phyloP scores from a whole-genome alignment of 306 rosid species.

The Hylodesmum podocarpum region DNA sequence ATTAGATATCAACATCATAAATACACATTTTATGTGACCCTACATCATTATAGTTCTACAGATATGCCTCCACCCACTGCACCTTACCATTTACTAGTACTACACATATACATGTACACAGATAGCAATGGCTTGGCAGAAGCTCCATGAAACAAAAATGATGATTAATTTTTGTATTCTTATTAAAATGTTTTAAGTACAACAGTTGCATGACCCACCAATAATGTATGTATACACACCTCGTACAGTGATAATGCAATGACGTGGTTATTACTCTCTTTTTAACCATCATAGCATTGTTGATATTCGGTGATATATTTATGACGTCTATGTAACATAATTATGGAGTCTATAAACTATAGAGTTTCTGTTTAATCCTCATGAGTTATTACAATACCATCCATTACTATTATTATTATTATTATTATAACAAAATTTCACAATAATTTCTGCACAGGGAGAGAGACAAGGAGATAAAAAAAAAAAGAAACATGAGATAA shows the following conservation, averaged over 20 bases:
- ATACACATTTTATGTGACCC: slow-evolving; percentile 30
- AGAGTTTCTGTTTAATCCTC: not conserved
- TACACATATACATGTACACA: not conserved
- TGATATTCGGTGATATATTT: slow-evolving; percentile 10
- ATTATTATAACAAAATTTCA: not conserved
- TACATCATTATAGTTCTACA: slow-evolving; percentile 34
- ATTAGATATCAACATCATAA: slow-evolving; percentile 6
- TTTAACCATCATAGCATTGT: slow-evolving; percentile 16
- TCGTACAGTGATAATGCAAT: slow-evolving; percentile 29
- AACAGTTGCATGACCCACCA: slow-evolving; percentile 28
- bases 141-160: slow-evolving; percentile 22
- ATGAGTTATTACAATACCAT: not conserved
- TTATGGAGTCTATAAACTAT: slow-evolving; percentile 15
- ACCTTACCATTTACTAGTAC: slow-evolving; percentile 29
- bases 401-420: not conserved
- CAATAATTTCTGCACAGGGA: too few species aligned
- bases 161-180: not conserved
- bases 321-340: slow-evolving; percentile 30
- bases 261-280: slow-evolving; percentile 36
- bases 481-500: too few species aligned
- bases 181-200: not conserved
- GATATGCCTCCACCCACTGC: slow-evolving; percentile 32
- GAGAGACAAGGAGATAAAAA: too few species aligned
- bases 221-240: slow-evolving; percentile 4
- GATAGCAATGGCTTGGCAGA: not conserved